phyloP scores from a whole-genome alignment of 352 stramenopile genomes.

The Phytophthora pini region DNA sequence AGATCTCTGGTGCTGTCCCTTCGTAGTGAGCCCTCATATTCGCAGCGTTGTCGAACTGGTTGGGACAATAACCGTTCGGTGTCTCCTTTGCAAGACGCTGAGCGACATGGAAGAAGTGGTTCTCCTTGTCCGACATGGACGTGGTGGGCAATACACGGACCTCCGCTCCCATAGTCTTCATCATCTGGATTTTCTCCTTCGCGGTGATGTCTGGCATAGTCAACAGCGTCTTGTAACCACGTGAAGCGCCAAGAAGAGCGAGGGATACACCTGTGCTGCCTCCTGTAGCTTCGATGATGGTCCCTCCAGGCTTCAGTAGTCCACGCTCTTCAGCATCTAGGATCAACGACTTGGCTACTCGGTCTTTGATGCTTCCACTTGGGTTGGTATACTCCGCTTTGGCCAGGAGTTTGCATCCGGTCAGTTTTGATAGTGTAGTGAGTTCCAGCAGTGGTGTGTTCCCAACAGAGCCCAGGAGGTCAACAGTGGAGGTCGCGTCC shows the following conservation, averaged over 20 bases:
- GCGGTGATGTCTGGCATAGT: conserved; percentile 79
- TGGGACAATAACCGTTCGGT: conserved; percentile 53
- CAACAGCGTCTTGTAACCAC: conserved; percentile 86
- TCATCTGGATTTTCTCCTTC: conserved; percentile 80
- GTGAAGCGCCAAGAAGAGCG: conserved; percentile 85
- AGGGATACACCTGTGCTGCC: conserved; percentile 94
- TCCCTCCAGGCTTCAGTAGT: conserved; percentile 72
- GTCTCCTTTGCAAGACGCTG: conserved; percentile 50
- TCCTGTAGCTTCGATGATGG: conserved; percentile 83
- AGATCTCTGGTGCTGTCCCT: conserved; percentile 91
- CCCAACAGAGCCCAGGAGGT: conserved; percentile 60
- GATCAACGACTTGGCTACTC: conserved; percentile 94
- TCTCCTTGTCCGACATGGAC: conserved; percentile 68
- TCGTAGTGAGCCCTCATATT: conserved; percentile 80
- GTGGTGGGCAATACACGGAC: conserved; percentile 68
- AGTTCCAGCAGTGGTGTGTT: conserved; percentile 83
- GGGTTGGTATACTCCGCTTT: conserved; percentile 92
- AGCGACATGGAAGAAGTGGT: conserved; percentile 83
- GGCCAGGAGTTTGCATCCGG: conserved; percentile 76
- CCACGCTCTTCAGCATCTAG: conserved; percentile 90
- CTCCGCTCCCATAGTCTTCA: conserved; percentile 77
- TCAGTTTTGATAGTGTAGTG: conserved; percentile 68
- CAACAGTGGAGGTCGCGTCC: conserved; percentile 32
- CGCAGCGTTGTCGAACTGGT: conserved; percentile 84
- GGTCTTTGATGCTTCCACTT: conserved; percentile 94